Conservation (phyloP, 306 rosid genomes). For the Vigna reflexopilosa region DNA sequence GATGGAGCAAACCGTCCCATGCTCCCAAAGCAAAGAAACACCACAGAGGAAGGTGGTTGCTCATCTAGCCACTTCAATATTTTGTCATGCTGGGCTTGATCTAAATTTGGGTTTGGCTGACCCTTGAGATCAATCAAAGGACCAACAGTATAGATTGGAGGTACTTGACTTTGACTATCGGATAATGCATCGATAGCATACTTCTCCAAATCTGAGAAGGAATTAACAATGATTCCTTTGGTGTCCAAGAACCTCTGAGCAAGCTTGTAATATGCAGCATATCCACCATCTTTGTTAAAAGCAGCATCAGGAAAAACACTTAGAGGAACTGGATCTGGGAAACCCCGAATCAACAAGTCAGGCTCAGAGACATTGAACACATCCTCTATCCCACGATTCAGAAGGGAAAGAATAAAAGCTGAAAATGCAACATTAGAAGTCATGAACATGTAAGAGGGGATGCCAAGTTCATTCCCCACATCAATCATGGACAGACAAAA, state of each 20-base stretch:
- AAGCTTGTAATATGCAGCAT: slow-evolving; percentile 47
- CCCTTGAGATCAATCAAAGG: slow-evolving; percentile 60
- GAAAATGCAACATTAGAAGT: slow-evolving; percentile 53
- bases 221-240: slow-evolving; percentile 63
- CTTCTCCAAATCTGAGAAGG: slow-evolving; percentile 57
- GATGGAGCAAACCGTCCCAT: slow-evolving; percentile 56
- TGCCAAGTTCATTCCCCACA: slow-evolving; percentile 53
- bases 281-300: slow-evolving; percentile 57
- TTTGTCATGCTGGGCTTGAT: slow-evolving; percentile 49
- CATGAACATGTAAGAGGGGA: slow-evolving; percentile 58
- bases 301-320: slow-evolving; percentile 51
- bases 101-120: slow-evolving; percentile 45
- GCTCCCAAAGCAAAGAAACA: slow-evolving; percentile 75
- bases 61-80: slow-evolving; percentile 67
- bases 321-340: slow-evolving; percentile 46
- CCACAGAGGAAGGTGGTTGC: slow-evolving; percentile 58
- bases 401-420: slow-evolving; percentile 48
- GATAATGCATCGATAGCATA: slow-evolving; percentile 43
- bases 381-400: slow-evolving; percentile 31
- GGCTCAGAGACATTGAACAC: slow-evolving; percentile 50
- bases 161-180: slow-evolving; percentile 37
- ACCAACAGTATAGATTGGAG: slow-evolving; percentile 66
- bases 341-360: slow-evolving; percentile 51
- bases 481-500: slow-evolving; percentile 61
- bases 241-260: slow-evolving; percentile 56